A percentile compares a stretch with the other conserved stretches of the same genome.
These are phyloP conservation scores for Primulina tabacum DNA, from an alignment of 257 asterid species.

Conservation along the genomic window DNA sequence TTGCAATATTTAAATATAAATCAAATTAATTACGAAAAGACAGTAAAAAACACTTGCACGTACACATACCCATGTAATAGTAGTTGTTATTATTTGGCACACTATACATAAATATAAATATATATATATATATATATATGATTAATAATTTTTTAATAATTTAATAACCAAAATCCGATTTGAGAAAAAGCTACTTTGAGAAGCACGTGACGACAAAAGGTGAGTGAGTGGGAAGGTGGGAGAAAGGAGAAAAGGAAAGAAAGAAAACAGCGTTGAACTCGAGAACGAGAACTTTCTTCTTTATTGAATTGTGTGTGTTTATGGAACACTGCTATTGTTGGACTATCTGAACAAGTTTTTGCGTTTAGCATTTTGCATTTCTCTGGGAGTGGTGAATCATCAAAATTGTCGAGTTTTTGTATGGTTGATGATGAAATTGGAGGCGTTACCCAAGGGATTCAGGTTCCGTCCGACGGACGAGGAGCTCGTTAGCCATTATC, in stretches of 20 bases:
- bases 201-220: neutral
- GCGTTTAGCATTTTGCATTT: neutral
- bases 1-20: no score
- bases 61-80: no score
- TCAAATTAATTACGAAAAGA: no score
- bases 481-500: slow-evolving; percentile 65
- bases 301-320: neutral
- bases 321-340: neutral
- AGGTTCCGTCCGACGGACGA: slow-evolving; percentile 77
- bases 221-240: neutral
- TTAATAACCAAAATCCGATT: neutral
- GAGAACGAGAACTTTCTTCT: neutral
- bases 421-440: slow-evolving; percentile 36
- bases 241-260: neutral
- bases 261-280: neutral
- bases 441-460: slow-evolving; percentile 66
- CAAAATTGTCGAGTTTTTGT: neutral
- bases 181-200: neutral
- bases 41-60: no score
- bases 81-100: no score
- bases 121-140: no score
- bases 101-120: no score
- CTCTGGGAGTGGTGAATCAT: neutral
- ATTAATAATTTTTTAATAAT: no score
- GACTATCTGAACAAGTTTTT: no score